Conservation (phyloP, 2,329 filamentous ascomycete species). For the Ophiostoma montium region DNA sequence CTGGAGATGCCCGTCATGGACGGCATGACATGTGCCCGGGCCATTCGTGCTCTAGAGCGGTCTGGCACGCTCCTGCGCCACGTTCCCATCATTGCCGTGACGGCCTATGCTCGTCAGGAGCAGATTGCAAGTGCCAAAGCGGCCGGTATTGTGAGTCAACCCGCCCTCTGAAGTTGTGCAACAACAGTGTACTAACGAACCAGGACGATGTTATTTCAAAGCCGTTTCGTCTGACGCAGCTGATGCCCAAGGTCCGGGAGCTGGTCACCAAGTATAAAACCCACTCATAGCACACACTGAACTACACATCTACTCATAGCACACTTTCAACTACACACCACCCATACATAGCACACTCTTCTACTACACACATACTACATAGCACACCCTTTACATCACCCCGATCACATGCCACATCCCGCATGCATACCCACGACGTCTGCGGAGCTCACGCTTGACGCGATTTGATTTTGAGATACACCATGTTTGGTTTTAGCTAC, state of each 20-base stretch:
- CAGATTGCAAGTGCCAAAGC: conserved; percentile 58
- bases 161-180: too few relatives aligned
- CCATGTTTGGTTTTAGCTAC: background rate
- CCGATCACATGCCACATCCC: background rate
- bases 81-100: conserved; percentile 72
- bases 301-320: background rate
- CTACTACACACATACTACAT: too few relatives aligned
- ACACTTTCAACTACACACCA: background rate
- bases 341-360: too few relatives aligned
- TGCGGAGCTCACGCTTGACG: background rate
- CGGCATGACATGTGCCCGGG: conserved; percentile 56
- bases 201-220: conserved; percentile 66
- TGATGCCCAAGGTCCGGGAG: conserved; percentile 53
- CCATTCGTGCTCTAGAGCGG: conserved; percentile 53
- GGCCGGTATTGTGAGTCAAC: conserved; percentile 60
- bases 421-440: too few relatives aligned
- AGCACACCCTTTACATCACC: too few relatives aligned
- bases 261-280: conserved; percentile 29
- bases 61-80: conserved; percentile 47
- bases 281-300: background rate
- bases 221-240: conserved; percentile 61
- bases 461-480: background rate
- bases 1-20: conserved; percentile 75
- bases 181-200: background rate
- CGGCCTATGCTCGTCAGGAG: conserved; percentile 62